Base-by-base conservation (phyloP, 108 stramenopile species). In the Mediolabrus comicus region DNA sequence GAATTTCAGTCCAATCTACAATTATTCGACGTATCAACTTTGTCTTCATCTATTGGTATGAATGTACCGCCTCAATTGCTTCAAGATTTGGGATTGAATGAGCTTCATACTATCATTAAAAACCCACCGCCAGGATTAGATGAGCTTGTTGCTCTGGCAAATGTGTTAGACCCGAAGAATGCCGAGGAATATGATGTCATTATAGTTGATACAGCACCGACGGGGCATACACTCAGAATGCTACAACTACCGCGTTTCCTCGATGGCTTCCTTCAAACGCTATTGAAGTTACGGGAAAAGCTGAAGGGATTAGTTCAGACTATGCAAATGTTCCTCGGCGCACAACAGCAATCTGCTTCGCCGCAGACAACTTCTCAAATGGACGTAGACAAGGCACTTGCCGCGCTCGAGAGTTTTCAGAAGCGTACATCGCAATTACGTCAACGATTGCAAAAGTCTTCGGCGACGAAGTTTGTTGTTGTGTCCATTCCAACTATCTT, bases 71-170 rank as follows among this genome's bases (percentile, higher is more conserved):
- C 83, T 0, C 71, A 80, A 33, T 19, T 92, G 28, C 65, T 95
- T 52, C 82, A 88, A 65, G 77, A 87, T 17, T 67, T 95, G 35
- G 93, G 93, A 52, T 76, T 95, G 62, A 49, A 71, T 26, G 90
- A 95, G 79, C 83, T 97, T 31, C 82, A 83, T 57, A 69, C 77
- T n/a, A 46, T 96, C 17, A 74, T 98, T 55, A 76, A 87, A 22
- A 97, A 96, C 84, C 95, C 97, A 33, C 97, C 97, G 7, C 97
- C 97, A 2, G 97, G 97, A 33, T 77, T 98, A 17, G 97, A 98
- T 68, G 97, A 98, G 69, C 71, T 96, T 7, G 96, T 98, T 30
- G 96, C 95, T 2, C 61, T 98, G 17, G 73, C 91, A 10, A 90
- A 92, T 69, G 92, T 97, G 9, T 82, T 96, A 74, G 90, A 91